Evolutionary conservation across 805 yeast species (phyloP), one percentile per base, ranked within the genome.

Genomic region (Suhomyces faveliae): DNA sequence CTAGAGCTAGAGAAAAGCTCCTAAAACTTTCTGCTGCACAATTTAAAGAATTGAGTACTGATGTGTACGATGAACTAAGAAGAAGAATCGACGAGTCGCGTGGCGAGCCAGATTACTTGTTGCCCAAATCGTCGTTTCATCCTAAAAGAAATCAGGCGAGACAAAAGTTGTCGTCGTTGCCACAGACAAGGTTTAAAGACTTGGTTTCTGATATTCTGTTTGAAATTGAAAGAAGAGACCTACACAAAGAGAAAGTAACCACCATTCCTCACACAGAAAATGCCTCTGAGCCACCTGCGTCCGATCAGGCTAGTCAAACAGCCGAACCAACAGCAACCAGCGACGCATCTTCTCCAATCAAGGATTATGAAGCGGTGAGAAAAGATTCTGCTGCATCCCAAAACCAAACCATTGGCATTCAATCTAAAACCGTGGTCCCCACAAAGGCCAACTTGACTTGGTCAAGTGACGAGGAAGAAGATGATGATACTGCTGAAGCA

Each of bases 131-230:
- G 5, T 76, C 78, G 15, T 89, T 89, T 68, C 99, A 94, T 66
- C 91, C 96, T 38, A 91, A 90, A 62, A 80, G 99, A 61, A 95
- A 94, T 62, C 96, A 90, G 66, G 98, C 99, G 1, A 79, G 99
- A 58, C 88, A 88, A 65, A 92, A 91, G 68, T 77, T 94, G 56
- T 85, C 97, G 4, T 82, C 87, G 42, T 78, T 94, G 49, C 94
- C 96, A 1, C 83, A 84, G 43, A 65, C 84, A 3, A 71, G 98
- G 51, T 94, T 94, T 70, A 84, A 85, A 57, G 99, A 92, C 63
- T 79, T 94, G 63, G 96, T 89, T 15, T 84, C 87, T 49, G 99
- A 94, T 63, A 90, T 94, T 38, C 73, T 87, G 38, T 88, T 73
- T 63, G 99, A 94, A 66, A 87, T 90, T 43, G 89, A 86, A 59